A percentile compares a stretch with the other conserved stretches of the same genome.
These are phyloP conservation scores for Colletotrichum eremochloae DNA, from an alignment of 2,329 filamentous ascomycete species.

Conservation along the genomic window DNA sequence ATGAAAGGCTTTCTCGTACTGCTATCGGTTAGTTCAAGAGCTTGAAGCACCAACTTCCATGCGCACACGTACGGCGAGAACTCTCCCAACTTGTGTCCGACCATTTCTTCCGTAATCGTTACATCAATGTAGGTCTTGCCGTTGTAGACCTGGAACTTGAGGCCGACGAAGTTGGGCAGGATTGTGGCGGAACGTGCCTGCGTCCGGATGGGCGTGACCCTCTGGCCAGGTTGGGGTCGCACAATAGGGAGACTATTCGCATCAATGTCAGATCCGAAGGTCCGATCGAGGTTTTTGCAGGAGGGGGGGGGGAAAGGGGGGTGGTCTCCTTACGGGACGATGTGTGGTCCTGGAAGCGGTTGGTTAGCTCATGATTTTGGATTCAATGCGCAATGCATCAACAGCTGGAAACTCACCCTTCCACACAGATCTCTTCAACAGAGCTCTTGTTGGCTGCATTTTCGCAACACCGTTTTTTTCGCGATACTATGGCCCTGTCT, in stretches of 20 bases:
- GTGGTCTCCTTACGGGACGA: conserved; percentile 63
- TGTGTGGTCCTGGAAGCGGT: conserved; percentile 60
- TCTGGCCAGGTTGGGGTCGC: conserved; percentile 70
- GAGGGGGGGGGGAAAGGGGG: not conserved
- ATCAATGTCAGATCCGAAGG: conserved; percentile 45
- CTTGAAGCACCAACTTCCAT: not conserved
- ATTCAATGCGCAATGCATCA: not conserved
- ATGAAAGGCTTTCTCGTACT: conserved; percentile 72
- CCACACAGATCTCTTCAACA: conserved; percentile 85
- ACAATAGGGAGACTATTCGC: conserved; percentile 72
- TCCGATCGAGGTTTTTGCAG: conserved; percentile 33
- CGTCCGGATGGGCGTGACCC: conserved; percentile 81
- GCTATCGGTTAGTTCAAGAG: conserved; percentile 7
- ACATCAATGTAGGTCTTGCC: conserved; percentile 89
- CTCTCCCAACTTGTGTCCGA: conserved; percentile 93
- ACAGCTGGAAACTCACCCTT: conserved; percentile 72
- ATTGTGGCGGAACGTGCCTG: conserved; percentile 91
- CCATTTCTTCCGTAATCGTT: conserved; percentile 93
- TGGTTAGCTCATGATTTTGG: not conserved
- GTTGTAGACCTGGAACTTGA: conserved; percentile 92
- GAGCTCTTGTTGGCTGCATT: conserved; percentile 78
- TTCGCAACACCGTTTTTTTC: conserved; percentile 42
- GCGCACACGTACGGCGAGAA: conserved; percentile 80
- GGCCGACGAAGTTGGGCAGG: conserved; percentile 89
- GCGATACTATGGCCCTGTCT: conserved; percentile 18